Evolutionary conservation across 1,284 basidiomycete genomes (phyloP).

Genomic region (Golubevia sp.): DNA sequence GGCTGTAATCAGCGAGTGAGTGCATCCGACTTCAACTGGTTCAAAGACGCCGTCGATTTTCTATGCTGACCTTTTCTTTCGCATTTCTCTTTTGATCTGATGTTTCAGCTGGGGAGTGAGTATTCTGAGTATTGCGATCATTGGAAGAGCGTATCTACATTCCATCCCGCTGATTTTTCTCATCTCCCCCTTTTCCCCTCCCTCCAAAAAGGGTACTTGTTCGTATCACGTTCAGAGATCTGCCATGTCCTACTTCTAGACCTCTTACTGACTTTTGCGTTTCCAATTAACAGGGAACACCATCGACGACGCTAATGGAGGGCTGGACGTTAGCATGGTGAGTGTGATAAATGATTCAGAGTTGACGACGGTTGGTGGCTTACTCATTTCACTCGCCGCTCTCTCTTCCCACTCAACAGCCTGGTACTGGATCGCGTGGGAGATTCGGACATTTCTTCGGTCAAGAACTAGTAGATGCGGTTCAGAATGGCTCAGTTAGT

Average conservation of each 20-base stretch:
- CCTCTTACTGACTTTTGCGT: neutral
- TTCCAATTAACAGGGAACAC: conserved; percentile 26
- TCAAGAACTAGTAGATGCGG: conserved; percentile 69
- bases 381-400: no score
- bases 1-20: conserved; percentile 62
- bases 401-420: conserved; percentile 1
- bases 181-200: no score
- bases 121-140: neutral
- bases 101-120: neutral
- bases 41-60: no score
- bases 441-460: conserved; percentile 43
- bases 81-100: no score
- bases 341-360: no score
- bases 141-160: no score
- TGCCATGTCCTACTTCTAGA: neutral
- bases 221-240: no score
- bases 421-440: conserved; percentile 16
- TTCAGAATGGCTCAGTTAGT: conserved; percentile 73
- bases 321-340: conserved; percentile 55
- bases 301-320: conserved; percentile 41
- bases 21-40: no score
- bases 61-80: no score
- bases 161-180: no score
- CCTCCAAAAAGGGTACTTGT: no score
- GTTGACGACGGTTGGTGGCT: no score